These are phyloP conservation scores for Terfezia claveryi DNA, from an alignment of 495 filamentous ascomycete species.

Conservation along the genomic window DNA sequence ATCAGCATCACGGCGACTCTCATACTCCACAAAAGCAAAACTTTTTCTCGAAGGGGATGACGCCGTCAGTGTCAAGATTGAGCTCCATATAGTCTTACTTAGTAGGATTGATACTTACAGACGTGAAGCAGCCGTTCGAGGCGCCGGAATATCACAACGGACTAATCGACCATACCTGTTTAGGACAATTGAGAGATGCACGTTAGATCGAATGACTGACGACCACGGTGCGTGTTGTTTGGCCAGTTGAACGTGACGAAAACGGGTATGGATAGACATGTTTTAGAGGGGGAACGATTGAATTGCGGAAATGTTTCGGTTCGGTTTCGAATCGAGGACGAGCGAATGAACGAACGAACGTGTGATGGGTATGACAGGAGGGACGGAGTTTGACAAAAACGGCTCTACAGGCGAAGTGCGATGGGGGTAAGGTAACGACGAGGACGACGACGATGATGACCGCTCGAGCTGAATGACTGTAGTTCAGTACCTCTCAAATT, in stretches of 20 bases:
- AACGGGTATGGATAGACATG: constrained; percentile 7
- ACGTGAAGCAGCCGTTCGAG: constrained; percentile 72
- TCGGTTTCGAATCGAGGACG: constrained; percentile 3
- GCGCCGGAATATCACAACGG: constrained; percentile 94
- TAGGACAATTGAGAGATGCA: constrained; percentile 16
- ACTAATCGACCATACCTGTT: constrained; percentile 91
- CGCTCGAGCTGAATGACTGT: constrained; percentile 18
- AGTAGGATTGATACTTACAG: constrained; percentile 43
- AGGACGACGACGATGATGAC: constrained; percentile 9
- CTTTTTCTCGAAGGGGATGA: constrained; percentile 25
- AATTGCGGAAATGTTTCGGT: neutral
- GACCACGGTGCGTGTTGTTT: constrained; percentile 9
- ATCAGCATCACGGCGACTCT: constrained; percentile 95
- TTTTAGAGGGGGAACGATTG: constrained; percentile 8
- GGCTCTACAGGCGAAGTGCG: constrained; percentile 22
- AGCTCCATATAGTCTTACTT: constrained; percentile 5
- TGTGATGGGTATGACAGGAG: constrained; percentile 17
- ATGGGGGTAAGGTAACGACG: constrained; percentile 25
- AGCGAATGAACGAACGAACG: constrained; percentile 5
- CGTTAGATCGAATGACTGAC: constrained; percentile 5
- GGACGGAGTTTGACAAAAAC: constrained; percentile 13
- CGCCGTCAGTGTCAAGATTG: constrained; percentile 15
- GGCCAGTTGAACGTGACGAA: constrained; percentile 18
- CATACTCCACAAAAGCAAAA: constrained; percentile 98
- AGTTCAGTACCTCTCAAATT: constrained; percentile 86